Evolutionary conservation across 495 filamentous ascomycete species (phyloP).

Genomic region (Daldinia bambusicola): DNA sequence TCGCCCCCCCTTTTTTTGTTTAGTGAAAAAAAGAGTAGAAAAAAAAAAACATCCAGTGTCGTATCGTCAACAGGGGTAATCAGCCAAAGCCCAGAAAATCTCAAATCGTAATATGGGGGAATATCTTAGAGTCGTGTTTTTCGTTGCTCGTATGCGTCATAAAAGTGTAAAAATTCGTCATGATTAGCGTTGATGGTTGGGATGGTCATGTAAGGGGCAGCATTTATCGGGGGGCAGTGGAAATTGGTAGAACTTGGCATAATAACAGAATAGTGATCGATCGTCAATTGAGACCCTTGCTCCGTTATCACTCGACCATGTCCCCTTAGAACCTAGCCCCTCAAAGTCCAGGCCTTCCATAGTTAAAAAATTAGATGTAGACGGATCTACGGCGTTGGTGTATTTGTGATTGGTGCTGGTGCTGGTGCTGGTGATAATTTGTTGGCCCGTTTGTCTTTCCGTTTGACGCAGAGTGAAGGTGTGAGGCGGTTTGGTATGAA

Average conservation of each 20-base stretch:
- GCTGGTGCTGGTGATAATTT: slow-evolving; percentile 6
- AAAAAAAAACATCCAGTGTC: slow-evolving; percentile 10
- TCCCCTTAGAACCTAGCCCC: not conserved
- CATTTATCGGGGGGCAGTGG: not conserved
- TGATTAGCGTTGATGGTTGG: not conserved
- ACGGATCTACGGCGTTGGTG: slow-evolving; percentile 17
- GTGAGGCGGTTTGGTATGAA: slow-evolving; percentile 43
- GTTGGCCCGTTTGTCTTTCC: not conserved
- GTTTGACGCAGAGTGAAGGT: slow-evolving; percentile 24
- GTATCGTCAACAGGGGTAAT: slow-evolving; percentile 12
- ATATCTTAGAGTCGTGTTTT: slow-evolving; percentile 30
- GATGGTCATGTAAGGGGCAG: not conserved
- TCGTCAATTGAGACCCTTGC: not conserved
- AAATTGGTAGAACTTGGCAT: not conserved
- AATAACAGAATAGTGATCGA: not conserved
- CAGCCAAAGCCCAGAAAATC: slow-evolving; percentile 17
- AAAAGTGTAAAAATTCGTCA: slow-evolving; percentile 16
- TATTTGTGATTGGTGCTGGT: slow-evolving; percentile 13
- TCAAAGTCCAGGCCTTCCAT: not conserved
- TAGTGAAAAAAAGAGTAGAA: not conserved
- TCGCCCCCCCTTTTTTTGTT: slow-evolving; percentile 24
- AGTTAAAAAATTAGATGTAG: slow-evolving; percentile 14
- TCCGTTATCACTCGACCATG: not conserved
- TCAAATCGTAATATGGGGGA: slow-evolving; percentile 29
- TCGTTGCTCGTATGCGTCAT: slow-evolving; percentile 44